Conservation (phyloP, 106 monocot species). For the Posidonia australis region DNA sequence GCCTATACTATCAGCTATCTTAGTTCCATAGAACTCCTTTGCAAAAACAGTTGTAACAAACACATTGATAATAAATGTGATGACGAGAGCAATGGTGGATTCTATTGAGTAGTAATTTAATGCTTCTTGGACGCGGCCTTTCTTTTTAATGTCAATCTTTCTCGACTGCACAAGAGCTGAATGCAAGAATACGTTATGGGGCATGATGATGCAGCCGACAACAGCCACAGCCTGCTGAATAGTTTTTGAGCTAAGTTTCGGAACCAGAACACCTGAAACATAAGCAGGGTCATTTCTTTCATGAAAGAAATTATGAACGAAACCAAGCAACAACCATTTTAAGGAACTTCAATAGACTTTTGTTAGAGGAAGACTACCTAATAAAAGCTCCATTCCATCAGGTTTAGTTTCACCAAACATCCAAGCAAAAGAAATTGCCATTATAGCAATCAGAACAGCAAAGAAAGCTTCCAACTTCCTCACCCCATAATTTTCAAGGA, state of each 20-base stretch:
- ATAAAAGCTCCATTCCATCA: slow-evolving; percentile 46
- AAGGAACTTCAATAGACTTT: too few species aligned
- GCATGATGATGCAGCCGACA: slow-evolving; percentile 80
- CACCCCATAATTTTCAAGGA: slow-evolving; percentile 81
- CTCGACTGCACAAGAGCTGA: slow-evolving; percentile 87
- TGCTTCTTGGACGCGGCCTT: slow-evolving; percentile 46
- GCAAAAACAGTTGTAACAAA: slow-evolving; percentile 85
- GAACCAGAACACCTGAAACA: slow-evolving; percentile 63
- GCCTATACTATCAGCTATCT: slow-evolving; percentile 49
- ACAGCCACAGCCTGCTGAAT: slow-evolving; percentile 76
- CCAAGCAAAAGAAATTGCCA: slow-evolving; percentile 68
- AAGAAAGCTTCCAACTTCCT: slow-evolving; percentile 81
- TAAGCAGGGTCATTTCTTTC: too few species aligned
- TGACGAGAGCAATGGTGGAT: slow-evolving; percentile 46
- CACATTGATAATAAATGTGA: slow-evolving; percentile 69
- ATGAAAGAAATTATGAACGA: too few species aligned
- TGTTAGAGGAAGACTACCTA: too few species aligned
- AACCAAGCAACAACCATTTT: too few species aligned
- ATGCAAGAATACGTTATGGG: slow-evolving; percentile 83
- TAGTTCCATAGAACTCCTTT: slow-evolving; percentile 69
- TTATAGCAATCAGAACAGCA: slow-evolving; percentile 60
- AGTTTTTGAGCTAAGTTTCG: slow-evolving; percentile 63
- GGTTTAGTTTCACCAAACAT: slow-evolving; percentile 80
- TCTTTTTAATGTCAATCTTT: slow-evolving; percentile 41
- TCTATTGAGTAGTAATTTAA: slow-evolving; percentile 76